A percentile compares a stretch with the other conserved stretches of the same genome.
phyloP scores from a whole-genome alignment of 306 rosid species.

The Quercus suber region DNA sequence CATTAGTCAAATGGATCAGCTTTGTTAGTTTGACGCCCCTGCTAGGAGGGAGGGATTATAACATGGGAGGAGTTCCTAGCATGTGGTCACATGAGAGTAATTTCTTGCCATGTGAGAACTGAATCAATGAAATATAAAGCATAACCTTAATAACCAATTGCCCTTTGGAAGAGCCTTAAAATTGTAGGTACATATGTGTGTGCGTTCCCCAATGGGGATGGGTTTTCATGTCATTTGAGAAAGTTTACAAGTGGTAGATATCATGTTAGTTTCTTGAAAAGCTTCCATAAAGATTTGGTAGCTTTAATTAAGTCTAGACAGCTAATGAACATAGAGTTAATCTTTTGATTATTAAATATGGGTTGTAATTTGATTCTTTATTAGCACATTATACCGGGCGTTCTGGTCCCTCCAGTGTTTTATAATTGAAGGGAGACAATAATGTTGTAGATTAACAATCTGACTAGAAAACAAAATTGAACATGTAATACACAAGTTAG shows the following conservation, averaged over 20 bases:
- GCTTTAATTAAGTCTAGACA: constrained; percentile 71
- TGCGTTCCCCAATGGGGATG: constrained; percentile 26
- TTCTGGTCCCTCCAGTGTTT: constrained; percentile 54
- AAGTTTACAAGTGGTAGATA: constrained; percentile 41
- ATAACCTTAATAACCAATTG: constrained; percentile 39
- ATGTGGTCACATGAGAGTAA: constrained; percentile 94
- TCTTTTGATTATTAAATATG: constrained; percentile 60
- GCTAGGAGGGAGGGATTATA: constrained; percentile 47
- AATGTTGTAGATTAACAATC: constrained; percentile 47
- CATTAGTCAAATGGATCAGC: constrained; percentile 55
- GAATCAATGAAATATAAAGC: constrained; percentile 41
- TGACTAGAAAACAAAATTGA: constrained; percentile 29
- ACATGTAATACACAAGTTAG: constrained; percentile 32
- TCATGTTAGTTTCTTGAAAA: constrained; percentile 51
- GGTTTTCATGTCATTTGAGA: constrained; percentile 38
- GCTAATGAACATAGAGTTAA: constrained; percentile 67
- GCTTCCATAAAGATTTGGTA: constrained; percentile 69
- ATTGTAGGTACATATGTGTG: constrained; percentile 30
- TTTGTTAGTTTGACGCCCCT: constrained; percentile 55
- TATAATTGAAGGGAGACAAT: constrained; percentile 55
- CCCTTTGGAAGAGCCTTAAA: constrained; percentile 29
- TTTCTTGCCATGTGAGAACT: constrained; percentile 74
- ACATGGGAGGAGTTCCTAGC: constrained; percentile 72
- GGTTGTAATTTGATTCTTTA: constrained; percentile 37
- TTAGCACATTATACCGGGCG: constrained; percentile 42